Evolutionary conservation across 2,329 filamentous ascomycete species (phyloP), one percentile per base, ranked within the genome.

Genomic region (Geosmithia morbida): DNA sequence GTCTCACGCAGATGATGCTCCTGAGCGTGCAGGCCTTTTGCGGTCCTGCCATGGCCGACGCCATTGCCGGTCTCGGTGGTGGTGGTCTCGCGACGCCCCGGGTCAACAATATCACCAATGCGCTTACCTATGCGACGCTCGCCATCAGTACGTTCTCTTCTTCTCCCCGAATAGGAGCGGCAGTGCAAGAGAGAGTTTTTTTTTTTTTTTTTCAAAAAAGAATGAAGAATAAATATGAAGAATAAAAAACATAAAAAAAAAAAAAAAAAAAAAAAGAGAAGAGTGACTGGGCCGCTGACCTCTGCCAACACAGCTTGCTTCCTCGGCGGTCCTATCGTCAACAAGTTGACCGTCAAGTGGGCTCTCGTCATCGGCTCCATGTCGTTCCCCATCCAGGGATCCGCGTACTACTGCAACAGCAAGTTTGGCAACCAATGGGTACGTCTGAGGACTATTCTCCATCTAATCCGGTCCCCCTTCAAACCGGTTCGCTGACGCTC

Each of bases 361-460:
- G 59, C 66, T 8, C 51, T 70, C 30, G 66, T 70, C 7, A 60
- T 70, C 41, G 42, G 42, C 17, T 43, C 42, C 26, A 60, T 61
- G 41, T 66, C 64, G 0, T 70, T 71, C 41, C 68, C 68, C 7
- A 69, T 70, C 33, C 61, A 61, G 18, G 68, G 68, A 3, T 70
- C 68, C 0, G 66, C 67, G 10, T 71, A 70, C 51, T 71, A 71
- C 52, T 67, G 64, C 54, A 71, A 70, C 42, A 68, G 65, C 55
- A 69, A 69, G 52, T 70, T 67, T 49, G 68, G 68, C 4, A 70
- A 61, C 41, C 67, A 70, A 55, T 70, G 67, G 66, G 67, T 68
- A 46, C 52, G 67, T 52, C 46, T 19, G 42, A 43, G 4, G 13
- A 29, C 33, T 13, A n/a, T 14, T 7, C 18, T 16, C 29, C 2